Evolutionary conservation across 2,329 filamentous ascomycete species (phyloP), one percentile per base, ranked within the genome.

Genomic region (Stagonosporopsis tanaceti): DNA sequence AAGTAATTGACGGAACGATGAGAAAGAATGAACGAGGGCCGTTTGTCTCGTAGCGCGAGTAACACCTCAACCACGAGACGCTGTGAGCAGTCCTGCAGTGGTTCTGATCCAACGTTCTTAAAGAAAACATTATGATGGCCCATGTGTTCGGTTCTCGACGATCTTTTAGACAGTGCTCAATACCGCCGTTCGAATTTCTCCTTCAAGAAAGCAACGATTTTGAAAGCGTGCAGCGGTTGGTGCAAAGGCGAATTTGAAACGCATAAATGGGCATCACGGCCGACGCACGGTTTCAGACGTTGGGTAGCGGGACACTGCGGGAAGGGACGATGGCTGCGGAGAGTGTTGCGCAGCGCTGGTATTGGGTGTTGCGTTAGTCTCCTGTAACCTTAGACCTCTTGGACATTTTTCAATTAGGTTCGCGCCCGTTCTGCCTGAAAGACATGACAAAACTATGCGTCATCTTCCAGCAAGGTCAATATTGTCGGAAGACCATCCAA

Each of bases 261-360:
- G 17, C 24, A 17, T 24, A 47, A 47, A 39, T 24, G 9, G 44
- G 42, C 27, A 47, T 8, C 24, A 39, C 22, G 17, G 17, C 53
- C 27, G 47, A 14, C 28, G 53, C 42, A 57, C 47, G 42, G 47
- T 57, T 51, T 51, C 53, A 52, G 42, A 47, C 53, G 53, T 56
- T 47, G 53, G 46, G 27, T 14, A 22, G 9, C 53, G 47, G 47
- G 47, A 30, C 37, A 20, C 47, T 57, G 30, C 53, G 53, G 53
- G 47, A 52, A 20, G 24, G 37, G 38, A 20, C 17, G 30, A 25
- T 9, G 2, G n/a, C 32, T 47, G 35, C 47, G 53, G 53, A 57
- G 47, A 35, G n/a, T 7, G 15, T 30, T 44, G 53, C 47, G 47
- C 30, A 28, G 35, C 24, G 6, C 17, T 41, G 4, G 24, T 22